Evolutionary conservation across 352 stramenopile species (phyloP).

Genomic region (Phytopythium montanum): DNA sequence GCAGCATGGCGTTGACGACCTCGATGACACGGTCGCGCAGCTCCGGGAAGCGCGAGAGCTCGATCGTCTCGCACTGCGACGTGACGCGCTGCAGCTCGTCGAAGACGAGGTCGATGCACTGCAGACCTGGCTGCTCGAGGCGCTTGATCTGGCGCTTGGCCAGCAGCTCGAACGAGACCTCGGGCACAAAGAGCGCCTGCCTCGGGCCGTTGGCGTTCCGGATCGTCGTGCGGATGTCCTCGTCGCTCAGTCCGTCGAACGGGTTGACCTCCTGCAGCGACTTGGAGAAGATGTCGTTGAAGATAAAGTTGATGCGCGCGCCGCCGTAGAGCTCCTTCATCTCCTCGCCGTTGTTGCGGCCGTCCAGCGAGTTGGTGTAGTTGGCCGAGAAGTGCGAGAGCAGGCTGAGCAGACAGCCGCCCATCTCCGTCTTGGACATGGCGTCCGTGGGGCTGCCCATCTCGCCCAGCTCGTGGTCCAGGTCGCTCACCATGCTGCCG

Average conservation of each 20-base stretch:
- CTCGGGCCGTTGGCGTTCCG: constrained; percentile 97
- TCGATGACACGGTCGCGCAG: constrained; percentile 96
- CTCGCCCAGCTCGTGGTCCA: constrained; percentile 94
- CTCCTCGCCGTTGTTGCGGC: constrained; percentile 80
- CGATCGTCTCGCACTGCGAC: constrained; percentile 93
- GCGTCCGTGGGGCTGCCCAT: constrained; percentile 91
- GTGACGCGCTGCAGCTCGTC: constrained; percentile 97
- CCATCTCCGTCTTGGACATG: constrained; percentile 90
- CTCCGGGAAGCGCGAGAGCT: constrained; percentile 94
- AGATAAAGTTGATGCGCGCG: constrained; percentile 98
- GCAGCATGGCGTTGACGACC: constrained; percentile 89
- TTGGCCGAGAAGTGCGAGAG: constrained; percentile 91
- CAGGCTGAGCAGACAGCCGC: constrained; percentile 93
- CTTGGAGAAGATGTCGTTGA: constrained; percentile 96
- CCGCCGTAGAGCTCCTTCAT: constrained; percentile 95
- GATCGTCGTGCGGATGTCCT: constrained; percentile 99
- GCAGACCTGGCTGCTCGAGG: constrained; percentile 93
- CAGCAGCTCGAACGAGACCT: constrained; percentile 98
- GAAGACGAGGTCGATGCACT: constrained; percentile 99
- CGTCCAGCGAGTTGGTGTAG: constrained; percentile 90
- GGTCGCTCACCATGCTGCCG: constrained; percentile 92
- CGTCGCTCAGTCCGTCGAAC: constrained; percentile 96
- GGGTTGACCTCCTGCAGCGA: constrained; percentile 91
- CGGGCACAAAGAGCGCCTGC: constrained; percentile 97
- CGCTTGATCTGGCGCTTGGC: constrained; percentile 96